Evolutionary conservation across 2,329 filamentous ascomycete species (phyloP), one percentile per base, ranked within the genome.

Genomic region (Botrytis aclada): DNA sequence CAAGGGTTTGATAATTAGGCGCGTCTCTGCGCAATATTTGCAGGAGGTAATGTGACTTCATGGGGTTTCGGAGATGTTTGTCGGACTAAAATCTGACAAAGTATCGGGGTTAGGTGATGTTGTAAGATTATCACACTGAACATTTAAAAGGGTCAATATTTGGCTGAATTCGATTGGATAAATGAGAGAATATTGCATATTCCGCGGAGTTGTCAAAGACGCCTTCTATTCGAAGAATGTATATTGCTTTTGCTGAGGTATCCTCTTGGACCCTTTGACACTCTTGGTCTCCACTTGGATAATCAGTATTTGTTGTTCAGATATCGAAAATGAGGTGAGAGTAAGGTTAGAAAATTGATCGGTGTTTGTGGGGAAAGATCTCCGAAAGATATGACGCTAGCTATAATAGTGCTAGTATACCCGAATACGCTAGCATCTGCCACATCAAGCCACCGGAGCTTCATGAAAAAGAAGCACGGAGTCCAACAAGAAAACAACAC

Each of bases 41-140:
- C 32, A 54, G 43, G 43, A 66, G 41, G 45, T 65, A 41, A 64
- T 64, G 43, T 71, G 37, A 43, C 47, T 65, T 65, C 12, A 71
- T 34, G 61, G 70, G 61, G 70, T 37, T 71, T 71, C 70, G 70
- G 61, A 66, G 47, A 66, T 71, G 70, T 71, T 37, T 60, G 8
- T 72, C 37, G 45, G 37, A 47, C 70, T 71, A 72, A 72, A 66
- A 37, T 60, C 61, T 72, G 70, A 72, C 62, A 39, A 60, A 45
- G 12, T 34, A 58, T 72, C 70, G 70, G 70, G 16, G 62, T 72
- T 66, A 66, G 64, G 64, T 54, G 64, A 66, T 66, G 14, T 66
- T 54, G 32, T 66, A 54, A 66, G 45, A 65, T 65, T 47, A n/a
- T 34, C 25, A 32, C n/a, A 56, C n/a, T 18, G 6, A 29, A 56